Evolutionary conservation across 768 basidiomycete species (phyloP), one percentile per base, ranked within the genome.

Genomic region (Amanita pallidorosea): DNA sequence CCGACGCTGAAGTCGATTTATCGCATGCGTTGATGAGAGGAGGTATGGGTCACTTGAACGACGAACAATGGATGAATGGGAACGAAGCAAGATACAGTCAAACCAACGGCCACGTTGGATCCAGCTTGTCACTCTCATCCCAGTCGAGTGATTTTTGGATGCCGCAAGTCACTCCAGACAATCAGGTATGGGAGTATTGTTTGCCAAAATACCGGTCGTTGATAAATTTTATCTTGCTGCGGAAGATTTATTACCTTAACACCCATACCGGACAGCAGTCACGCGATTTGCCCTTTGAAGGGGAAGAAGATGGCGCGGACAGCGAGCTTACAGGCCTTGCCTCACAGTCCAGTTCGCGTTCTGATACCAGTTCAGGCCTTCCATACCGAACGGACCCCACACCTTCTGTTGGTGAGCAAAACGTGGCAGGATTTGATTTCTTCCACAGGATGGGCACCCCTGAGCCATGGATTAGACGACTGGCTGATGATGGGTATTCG

Each of bases 171-270:
- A 86, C 87, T 2, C 67, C 74, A 40, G 81, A 88, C 58, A 89
- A 90, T 46, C 88, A 89, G 77, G 92, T 88, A 61, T 62, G 81
- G 66, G 34, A 51, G 50, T 53, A 50, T 47, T 54, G 51, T 44
- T 20, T 55, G 51, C 42, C 5, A 9, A 41, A 41, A 22, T 25
- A 27, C 18, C 12, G 13, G 17, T 15, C 17, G 41, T 31, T 13
- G 5, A 40, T 43, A 37, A n/a, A 42, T 43, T 25, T 49, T 13
- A 13, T 40, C 4, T 5, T 18, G 23, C 9, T 43, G 22, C 45
- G n/a, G 13, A 20, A 96, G 93, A 92, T 99, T 63, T 94, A 83
- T 72, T 99, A 97, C 68, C 77, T 90, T 55, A 99, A 98, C 61
- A 90, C 89, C 2, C 78, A 86, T 57, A 90, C 88, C 5, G 88